Base-by-base conservation (phyloP, 306 rosid genomes). In the Trifolium pratense region DNA sequence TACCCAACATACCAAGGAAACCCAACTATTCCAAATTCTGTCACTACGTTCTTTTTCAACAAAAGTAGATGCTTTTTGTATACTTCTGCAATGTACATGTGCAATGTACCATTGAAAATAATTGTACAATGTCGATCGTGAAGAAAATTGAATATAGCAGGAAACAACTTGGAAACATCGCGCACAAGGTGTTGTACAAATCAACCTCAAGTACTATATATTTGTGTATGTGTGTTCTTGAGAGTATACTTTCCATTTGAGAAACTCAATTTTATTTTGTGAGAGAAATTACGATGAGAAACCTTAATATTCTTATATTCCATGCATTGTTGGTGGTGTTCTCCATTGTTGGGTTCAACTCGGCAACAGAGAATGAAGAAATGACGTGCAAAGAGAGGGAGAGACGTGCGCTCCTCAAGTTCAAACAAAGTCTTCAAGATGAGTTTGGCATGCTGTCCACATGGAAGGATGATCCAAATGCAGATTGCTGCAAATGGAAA, bases 381-480 rank as follows among this genome's bases (percentile, higher is more conserved):
- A 15, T 3, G 0, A 53, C 14, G 53, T 58, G 76, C 16, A 37
- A 21, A 23, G 23, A 36, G 5, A 70, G 11, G 10, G 65, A 70
- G 52, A 70, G 52, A 36, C 63, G 14, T 14, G 66, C 53, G 14
- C 53, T 69, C 14, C 55, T 71, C 40, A 37, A 1, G 9, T 70
- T 72, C 45, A 58, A 72, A 58, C 29, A 71, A 71, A 57, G 68
- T 29, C 8, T 70, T 29, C 32, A n/a, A 42, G 68, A 72, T 72
- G 8, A 42, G 12, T 6, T 3, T 11, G 68, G 18, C 58, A 59
- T 59, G 32, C 3, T 72, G 68, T 58, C 68, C 2, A 21, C 77
- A 16, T 72, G 58, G 68, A 72, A 17, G 9, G 68, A 72, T 2
- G 40, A 6, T 5, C 25, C 42, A 26, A 57, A 71, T 23, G 14